Conservation (phyloP, 1,284 basidiomycete genomes). For the Pterulicium gracile region DNA sequence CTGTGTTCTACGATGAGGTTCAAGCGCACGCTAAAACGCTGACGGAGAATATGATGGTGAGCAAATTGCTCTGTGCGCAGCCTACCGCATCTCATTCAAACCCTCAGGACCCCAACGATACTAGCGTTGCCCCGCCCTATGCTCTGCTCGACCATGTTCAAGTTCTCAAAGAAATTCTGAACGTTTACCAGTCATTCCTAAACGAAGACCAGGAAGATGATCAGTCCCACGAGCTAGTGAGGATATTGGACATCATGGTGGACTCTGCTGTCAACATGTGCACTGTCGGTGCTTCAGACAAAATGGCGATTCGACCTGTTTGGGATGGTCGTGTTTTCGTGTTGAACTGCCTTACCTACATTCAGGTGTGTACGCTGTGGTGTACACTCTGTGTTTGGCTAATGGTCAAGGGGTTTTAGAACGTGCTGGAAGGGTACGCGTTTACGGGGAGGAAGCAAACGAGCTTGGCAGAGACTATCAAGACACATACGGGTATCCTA, state of each 20-base stretch:
- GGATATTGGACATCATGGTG: constrained; percentile 71
- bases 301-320: constrained; percentile 33
- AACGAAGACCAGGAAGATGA: constrained; percentile 46
- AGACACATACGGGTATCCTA: constrained; percentile 51
- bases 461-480: constrained; percentile 51
- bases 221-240: constrained; percentile 46
- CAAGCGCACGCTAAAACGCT: constrained; percentile 73
- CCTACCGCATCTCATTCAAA: constrained; percentile 3
- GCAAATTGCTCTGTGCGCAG: constrained; percentile 16
- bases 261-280: constrained; percentile 79
- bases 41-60: constrained; percentile 59
- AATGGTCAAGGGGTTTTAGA: constrained; percentile 28
- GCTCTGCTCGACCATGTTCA: constrained; percentile 74
- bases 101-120: constrained; percentile 61
- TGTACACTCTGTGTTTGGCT: constrained; percentile 2
- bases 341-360: constrained; percentile 75
- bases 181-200: constrained; percentile 78
- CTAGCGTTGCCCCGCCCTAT: constrained; percentile 67
- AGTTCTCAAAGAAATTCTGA: constrained; percentile 79
- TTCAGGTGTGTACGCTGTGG: constrained; percentile 38
- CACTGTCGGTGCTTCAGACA: constrained; percentile 56
- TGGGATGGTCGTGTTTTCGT: constrained; percentile 82
- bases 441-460: constrained; percentile 61
- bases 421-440: constrained; percentile 57
- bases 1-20: constrained; percentile 79